Evolutionary conservation across 2,329 filamentous ascomycete genomes (phyloP).

Genomic region (Sporothrix curviconia): DNA sequence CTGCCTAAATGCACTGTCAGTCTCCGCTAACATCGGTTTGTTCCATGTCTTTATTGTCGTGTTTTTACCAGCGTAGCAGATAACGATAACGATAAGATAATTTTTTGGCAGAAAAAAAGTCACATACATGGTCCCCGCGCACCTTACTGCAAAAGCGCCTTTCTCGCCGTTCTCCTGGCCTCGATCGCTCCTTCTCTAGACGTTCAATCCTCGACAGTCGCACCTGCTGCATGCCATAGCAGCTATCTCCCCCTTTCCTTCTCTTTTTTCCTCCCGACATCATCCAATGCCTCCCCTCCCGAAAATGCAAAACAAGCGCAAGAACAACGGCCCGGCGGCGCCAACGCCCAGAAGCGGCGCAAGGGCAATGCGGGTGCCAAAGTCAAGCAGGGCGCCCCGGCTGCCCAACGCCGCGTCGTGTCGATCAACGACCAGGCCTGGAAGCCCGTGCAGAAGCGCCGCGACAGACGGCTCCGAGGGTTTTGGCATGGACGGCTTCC

Average conservation of each 20-base stretch:
- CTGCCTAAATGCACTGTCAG: too few relatives aligned
- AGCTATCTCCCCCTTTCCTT: background rate
- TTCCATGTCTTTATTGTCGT: too few relatives aligned
- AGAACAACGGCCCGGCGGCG: constrained; percentile 2
- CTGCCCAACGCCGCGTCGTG: constrained; percentile 34
- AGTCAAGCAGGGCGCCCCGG: background rate
- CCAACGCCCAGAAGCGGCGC: constrained; percentile 8
- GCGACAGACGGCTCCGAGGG: constrained; percentile 42
- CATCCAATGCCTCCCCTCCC: background rate
- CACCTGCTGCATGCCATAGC: background rate
- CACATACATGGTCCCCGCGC: too few relatives aligned
- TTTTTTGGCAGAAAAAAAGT: too few relatives aligned
- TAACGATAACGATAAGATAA: background rate
- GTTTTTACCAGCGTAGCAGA: too few relatives aligned
- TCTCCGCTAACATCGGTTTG: too few relatives aligned
- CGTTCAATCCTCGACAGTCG: background rate
- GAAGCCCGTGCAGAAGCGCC: constrained; percentile 58
- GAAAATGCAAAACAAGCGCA: background rate
- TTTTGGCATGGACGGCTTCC: constrained; percentile 64
- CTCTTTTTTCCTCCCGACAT: background rate
- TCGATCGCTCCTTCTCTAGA: too few relatives aligned
- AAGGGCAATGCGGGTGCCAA: constrained; percentile 8
- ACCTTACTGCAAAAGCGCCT: too few relatives aligned
- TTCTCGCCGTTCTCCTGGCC: too few relatives aligned
- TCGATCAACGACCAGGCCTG: constrained; percentile 47